phyloP scores from a whole-genome alignment of 495 filamentous ascomycete genomes.

The Rusavskia elegans region DNA sequence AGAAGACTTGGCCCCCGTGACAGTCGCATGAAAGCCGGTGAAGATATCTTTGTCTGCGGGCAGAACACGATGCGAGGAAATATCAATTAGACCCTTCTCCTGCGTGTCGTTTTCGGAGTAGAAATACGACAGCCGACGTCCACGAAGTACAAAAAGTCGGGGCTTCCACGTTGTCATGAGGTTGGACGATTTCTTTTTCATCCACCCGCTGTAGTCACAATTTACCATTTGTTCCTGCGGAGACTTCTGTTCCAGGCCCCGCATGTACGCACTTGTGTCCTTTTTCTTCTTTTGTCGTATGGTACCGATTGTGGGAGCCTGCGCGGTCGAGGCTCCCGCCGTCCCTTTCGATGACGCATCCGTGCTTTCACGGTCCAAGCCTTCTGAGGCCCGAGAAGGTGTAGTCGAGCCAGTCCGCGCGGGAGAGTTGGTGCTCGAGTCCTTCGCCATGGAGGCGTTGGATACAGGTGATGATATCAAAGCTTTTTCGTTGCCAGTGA shows the following conservation, averaged over 20 bases:
- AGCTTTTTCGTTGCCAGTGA: conserved; percentile 44
- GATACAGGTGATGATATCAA: conserved; percentile 32
- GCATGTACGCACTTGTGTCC: conserved; percentile 82
- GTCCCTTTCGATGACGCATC: conserved; percentile 45
- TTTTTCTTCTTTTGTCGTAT: conserved; percentile 67
- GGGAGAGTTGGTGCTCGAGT: conserved; percentile 50
- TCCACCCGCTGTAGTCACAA: conserved; percentile 95
- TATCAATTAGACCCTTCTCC: conserved; percentile 93
- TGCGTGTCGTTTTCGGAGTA: conserved; percentile 84
- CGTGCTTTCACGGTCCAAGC: conserved; percentile 58
- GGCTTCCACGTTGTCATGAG: conserved; percentile 96
- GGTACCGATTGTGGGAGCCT: conserved; percentile 20
- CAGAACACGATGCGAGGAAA: conserved; percentile 87
- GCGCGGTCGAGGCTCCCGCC: conserved; percentile 34
- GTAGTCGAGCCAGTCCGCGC: conserved; percentile 72
- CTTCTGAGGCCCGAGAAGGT: conserved; percentile 61
- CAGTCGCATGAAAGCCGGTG: conserved; percentile 74
- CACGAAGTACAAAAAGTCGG: conserved; percentile 82
- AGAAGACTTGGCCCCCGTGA: conserved; percentile 71
- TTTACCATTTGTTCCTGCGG: conserved; percentile 72
- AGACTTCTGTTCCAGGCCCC: conserved; percentile 66
- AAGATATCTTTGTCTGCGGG: conserved; percentile 87
- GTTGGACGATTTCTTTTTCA: conserved; percentile 96
- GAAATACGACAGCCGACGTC: conserved; percentile 84
- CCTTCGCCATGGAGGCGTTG: conserved; percentile 42